These are phyloP conservation scores for Penicillium aurantiogriseum DNA, from an alignment of 2,329 filamentous ascomycete genomes.

Conservation along the genomic window DNA sequence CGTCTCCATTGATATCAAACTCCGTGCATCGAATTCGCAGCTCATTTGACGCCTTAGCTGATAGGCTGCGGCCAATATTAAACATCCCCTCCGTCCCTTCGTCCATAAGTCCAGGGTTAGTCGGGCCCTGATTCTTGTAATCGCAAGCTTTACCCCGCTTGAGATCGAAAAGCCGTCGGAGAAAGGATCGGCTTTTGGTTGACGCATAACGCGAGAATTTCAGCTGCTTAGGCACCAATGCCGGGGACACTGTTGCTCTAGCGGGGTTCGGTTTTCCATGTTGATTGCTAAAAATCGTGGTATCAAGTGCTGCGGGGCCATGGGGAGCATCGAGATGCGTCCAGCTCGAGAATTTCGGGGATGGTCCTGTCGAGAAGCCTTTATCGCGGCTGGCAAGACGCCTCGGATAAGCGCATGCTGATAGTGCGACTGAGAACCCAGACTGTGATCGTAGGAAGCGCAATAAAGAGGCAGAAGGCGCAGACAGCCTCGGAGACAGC, in stretches of 20 bases:
- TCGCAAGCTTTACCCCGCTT: constrained; percentile 35
- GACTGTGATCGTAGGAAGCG: constrained; percentile 72
- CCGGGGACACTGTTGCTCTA: neutral
- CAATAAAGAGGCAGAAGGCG: constrained; percentile 59
- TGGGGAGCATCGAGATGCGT: constrained; percentile 17
- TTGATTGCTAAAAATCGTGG: constrained; percentile 31
- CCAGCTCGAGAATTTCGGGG: constrained; percentile 25
- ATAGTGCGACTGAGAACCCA: constrained; percentile 50
- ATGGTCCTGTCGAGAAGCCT: constrained; percentile 17
- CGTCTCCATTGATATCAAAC: constrained; percentile 86
- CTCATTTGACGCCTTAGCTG: constrained; percentile 76
- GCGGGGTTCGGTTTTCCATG: constrained; percentile 7
- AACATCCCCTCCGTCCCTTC: constrained; percentile 62
- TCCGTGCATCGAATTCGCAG: constrained; percentile 89
- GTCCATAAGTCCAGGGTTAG: constrained; percentile 58
- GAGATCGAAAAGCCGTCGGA: constrained; percentile 39
- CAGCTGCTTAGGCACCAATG: constrained; percentile 10
- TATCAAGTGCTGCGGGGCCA: constrained; percentile 28
- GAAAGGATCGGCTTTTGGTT: constrained; percentile 34
- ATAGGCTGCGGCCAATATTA: constrained; percentile 66
- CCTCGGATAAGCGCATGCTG: constrained; percentile 25
- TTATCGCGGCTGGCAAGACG: constrained; percentile 14
- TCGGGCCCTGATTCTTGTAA: constrained; percentile 52
- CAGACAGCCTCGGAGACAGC: constrained; percentile 40
- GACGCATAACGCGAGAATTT: constrained; percentile 30